Conservation (phyloP, 345 rosid genomes). For the Citrus sp. region DNA sequence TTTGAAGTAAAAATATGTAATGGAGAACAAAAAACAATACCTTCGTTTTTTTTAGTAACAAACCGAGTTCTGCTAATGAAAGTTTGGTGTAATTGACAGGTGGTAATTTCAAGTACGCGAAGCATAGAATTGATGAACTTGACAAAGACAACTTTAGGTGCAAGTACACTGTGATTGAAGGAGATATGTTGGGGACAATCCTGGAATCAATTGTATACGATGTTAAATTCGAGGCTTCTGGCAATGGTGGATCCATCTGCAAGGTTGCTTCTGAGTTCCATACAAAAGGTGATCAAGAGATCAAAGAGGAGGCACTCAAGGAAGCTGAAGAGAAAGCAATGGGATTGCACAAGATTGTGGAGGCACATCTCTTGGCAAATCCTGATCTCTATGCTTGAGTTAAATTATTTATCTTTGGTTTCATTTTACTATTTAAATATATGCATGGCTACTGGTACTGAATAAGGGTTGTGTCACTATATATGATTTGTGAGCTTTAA, state of each 20-base stretch:
- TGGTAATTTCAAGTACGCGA: conserved; percentile 17
- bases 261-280: neutral
- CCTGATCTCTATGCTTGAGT: conserved; percentile 28
- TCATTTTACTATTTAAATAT: neutral
- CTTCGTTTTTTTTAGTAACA: too few relatives aligned
- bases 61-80: neutral
- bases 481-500: too few relatives aligned
- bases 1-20: too few relatives aligned
- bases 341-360: conserved; percentile 30
- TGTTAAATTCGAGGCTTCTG: conserved; percentile 8
- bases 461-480: too few relatives aligned
- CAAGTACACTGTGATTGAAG: conserved; percentile 32
- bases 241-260: conserved; percentile 4
- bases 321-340: conserved; percentile 17
- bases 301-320: conserved; percentile 27
- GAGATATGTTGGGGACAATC: conserved; percentile 10
- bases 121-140: conserved; percentile 29
- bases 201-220: conserved; percentile 23
- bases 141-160: conserved; percentile 28
- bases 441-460: too few relatives aligned
- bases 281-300: neutral
- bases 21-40: too few relatives aligned
- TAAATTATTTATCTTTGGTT: too few relatives aligned
- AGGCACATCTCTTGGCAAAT: conserved; percentile 38
- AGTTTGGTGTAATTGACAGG: conserved; percentile 5